Evolutionary conservation across 495 filamentous ascomycete species (phyloP).

Genomic region (Astrothelium macrocarpum): DNA sequence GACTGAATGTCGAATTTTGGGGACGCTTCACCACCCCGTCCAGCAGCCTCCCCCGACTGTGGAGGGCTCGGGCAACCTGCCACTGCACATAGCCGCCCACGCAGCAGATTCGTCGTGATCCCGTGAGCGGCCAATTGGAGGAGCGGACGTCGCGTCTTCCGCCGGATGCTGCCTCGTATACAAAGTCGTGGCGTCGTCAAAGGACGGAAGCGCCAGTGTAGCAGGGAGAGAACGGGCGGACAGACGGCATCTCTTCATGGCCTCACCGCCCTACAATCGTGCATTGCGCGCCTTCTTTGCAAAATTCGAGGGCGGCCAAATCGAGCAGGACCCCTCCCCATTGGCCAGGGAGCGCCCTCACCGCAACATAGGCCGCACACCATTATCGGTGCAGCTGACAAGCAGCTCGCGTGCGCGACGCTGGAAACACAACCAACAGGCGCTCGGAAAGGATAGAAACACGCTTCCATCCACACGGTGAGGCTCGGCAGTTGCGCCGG

Average conservation of each 20-base stretch:
- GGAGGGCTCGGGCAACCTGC: background rate
- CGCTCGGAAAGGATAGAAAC: constrained; percentile 2
- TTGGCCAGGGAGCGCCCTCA: background rate
- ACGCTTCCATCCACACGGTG: background rate
- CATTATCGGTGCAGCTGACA: constrained; percentile 5
- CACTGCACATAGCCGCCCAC: background rate
- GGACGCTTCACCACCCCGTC: background rate
- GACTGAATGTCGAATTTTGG: background rate
- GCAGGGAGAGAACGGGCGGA: background rate
- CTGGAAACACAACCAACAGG: background rate
- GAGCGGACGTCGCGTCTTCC: background rate
- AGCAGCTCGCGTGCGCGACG: constrained; percentile 1
- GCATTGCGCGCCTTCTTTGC: background rate
- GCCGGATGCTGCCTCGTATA: constrained; percentile 3
- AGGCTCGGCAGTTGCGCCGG: background rate
- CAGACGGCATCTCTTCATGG: background rate
- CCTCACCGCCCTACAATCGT: background rate
- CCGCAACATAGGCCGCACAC: background rate
- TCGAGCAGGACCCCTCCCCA: background rate
- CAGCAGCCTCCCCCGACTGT: background rate
- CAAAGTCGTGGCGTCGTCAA: background rate
- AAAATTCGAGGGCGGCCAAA: background rate
- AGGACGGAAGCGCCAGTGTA: background rate
- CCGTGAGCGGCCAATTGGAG: background rate
- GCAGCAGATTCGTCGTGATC: background rate